Base-by-base conservation (phyloP, 2,329 filamentous ascomycete genomes). In the Xylariaceae sp. region DNA sequence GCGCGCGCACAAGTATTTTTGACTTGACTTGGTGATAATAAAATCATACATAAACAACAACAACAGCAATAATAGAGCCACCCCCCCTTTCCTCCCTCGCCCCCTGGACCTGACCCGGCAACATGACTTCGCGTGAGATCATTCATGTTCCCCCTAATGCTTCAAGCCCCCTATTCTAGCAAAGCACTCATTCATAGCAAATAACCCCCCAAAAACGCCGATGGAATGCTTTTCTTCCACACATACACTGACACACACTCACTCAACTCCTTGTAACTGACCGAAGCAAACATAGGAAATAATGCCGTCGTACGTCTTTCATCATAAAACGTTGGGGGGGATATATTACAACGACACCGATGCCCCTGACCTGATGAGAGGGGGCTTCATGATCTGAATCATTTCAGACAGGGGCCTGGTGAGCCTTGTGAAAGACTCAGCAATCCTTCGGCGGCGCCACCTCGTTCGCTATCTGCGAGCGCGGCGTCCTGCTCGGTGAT, bases 391-490 rank as follows among this genome's bases (percentile, higher is more conserved):
- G 2, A 4, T n/a, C 10, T 11, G 7, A 13, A 10, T 58, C 51
- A 60, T 60, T 44, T 62, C 17, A 62, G 39, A 4, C 51, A 30
- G 11, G 62, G 60, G 7, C 57, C 57, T 10, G 62, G 62, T 41
- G 61, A 73, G 51, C 69, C 67, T 58, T 72, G 70, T 18, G 75
- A 72, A 30, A 85, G 70, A 61, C 78, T 79, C 61, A 84, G 66
- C 64, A 86, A 67, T 6, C 80, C 82, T 66, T 78, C 80, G 10
- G 78, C 81, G 7, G 81, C 82, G 50, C 77, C 74, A 3, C 77
- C 80, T 59, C 77, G 77, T 15, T 75, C 76, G 67, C 76, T 80
- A 61, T 75, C 80, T 53, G 75, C 75, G 54, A 80, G 47, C 6
- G 41, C 49, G 8, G 57, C 51, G 4, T 58, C 63, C n/a, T 68